Conservation (phyloP, 306 rosid genomes). For the Glycyrrhiza uralensis region DNA sequence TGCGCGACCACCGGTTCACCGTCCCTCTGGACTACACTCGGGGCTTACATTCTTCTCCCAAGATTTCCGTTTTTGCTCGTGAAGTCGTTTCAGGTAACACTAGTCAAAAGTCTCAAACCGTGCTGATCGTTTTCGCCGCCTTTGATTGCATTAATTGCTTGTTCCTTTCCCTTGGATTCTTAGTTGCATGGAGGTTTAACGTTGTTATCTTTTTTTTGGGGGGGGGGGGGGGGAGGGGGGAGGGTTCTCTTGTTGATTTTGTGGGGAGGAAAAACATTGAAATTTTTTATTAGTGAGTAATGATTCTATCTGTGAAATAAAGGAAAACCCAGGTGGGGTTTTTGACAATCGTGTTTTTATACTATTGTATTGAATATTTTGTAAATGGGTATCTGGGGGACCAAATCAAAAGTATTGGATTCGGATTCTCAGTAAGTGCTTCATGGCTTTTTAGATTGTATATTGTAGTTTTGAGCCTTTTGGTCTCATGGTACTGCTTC, state of each 20-base stretch:
- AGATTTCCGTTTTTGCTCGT: constrained; percentile 83
- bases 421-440: constrained; percentile 18
- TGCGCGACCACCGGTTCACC: constrained; percentile 72
- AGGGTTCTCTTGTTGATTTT: not conserved
- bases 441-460: not conserved
- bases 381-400: constrained; percentile 12
- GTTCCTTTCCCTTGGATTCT: not conserved
- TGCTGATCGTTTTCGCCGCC: not conserved
- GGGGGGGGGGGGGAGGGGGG: not conserved
- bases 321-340: not conserved
- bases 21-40: constrained; percentile 73
- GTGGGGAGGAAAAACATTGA: not conserved
- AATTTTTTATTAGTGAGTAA: not conserved
- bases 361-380: not conserved
- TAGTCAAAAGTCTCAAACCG: not conserved
- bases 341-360: not conserved
- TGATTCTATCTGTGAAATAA: constrained; percentile 3
- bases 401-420: constrained; percentile 7
- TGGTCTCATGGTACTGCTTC: not conserved
- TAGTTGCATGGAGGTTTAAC: not conserved
- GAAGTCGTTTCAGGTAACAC: constrained; percentile 77
- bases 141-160: not conserved
- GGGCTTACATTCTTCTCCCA: constrained; percentile 37
- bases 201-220: not conserved
- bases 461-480: not conserved